A percentile compares a stretch with the other conserved stretches of the same genome.
phyloP scores from a whole-genome alignment of 208 protist genomes.

The Wallacemonas rigidus region DNA sequence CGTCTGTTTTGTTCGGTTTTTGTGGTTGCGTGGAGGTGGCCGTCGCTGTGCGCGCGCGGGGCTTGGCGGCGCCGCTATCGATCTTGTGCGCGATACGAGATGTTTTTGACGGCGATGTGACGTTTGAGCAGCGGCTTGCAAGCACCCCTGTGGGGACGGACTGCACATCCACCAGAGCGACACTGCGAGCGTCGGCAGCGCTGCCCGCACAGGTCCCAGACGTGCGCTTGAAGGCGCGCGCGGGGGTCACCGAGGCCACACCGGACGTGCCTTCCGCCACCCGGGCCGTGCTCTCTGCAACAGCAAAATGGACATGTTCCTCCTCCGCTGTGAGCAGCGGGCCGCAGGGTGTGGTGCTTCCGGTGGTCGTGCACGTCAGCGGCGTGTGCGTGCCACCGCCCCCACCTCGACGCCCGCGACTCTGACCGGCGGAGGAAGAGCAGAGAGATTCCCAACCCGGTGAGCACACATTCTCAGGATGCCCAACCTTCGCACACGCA shows the following conservation, averaged over 20 bases:
- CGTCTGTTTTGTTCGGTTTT: no score
- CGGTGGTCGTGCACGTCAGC: not conserved
- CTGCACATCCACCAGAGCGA: not conserved
- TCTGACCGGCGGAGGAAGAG: not conserved
- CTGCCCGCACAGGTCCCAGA: not conserved
- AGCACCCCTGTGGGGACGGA: not conserved
- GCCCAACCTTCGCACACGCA: not conserved
- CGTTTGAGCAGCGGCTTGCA: no score
- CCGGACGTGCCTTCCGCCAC: no score
- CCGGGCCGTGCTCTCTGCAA: no score
- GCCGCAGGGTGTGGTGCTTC: not conserved
- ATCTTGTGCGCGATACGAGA: no score
- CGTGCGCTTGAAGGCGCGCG: conserved; percentile 1
- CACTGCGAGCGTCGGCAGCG: not conserved
- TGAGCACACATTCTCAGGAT: not conserved
- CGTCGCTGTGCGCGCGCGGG: no score
- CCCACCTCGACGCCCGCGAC: not conserved
- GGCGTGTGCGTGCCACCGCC: not conserved
- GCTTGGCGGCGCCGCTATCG: no score
- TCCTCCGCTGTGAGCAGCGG: not conserved
- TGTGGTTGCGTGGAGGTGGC: no score
- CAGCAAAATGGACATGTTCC: not conserved
- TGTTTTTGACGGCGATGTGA: not conserved
- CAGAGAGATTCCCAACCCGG: not conserved
- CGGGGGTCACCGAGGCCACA: no score